These are phyloP conservation scores for Penicillium chermesinum DNA, from an alignment of 495 filamentous ascomycete genomes.

Conservation along the genomic window DNA sequence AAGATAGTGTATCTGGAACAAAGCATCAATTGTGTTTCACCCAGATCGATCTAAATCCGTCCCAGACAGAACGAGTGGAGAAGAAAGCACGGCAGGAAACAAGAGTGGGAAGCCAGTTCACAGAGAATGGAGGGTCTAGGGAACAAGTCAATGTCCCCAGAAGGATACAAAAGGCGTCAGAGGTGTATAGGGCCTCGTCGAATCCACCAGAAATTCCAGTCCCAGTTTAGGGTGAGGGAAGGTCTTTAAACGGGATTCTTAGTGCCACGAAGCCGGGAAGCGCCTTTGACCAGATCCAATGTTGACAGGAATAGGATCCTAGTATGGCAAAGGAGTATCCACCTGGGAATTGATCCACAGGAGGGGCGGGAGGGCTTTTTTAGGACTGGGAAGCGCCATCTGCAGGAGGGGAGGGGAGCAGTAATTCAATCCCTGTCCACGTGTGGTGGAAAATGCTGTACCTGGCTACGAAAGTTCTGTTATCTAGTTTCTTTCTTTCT, in stretches of 20 bases:
- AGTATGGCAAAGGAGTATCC: slow-evolving; percentile 10
- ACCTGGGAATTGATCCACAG: slow-evolving; percentile 13
- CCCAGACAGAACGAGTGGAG: slow-evolving; percentile 1
- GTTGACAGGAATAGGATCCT: not conserved
- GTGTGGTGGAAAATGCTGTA: slow-evolving; percentile 12
- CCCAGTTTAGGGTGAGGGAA: slow-evolving; percentile 4
- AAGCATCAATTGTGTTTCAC: not conserved
- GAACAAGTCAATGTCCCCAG: not conserved
- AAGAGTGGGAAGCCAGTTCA: slow-evolving; percentile 3
- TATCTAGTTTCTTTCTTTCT: slow-evolving; percentile 4
- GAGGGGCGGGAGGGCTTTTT: slow-evolving; percentile 7
- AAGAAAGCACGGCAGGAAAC: slow-evolving; percentile 2
- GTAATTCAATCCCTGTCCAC: slow-evolving; percentile 18
- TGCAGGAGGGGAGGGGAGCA: slow-evolving; percentile 8
- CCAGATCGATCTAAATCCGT: not conserved
- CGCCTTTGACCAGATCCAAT: slow-evolving; percentile 11
- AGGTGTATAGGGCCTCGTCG: no score
- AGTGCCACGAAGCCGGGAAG: slow-evolving; percentile 17
- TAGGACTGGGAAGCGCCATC: slow-evolving; percentile 5
- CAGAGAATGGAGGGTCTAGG: not conserved
- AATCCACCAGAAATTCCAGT: no score
- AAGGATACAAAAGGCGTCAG: no score
- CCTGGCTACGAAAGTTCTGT: slow-evolving; percentile 4
- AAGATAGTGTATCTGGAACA: not conserved
- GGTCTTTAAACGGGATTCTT: slow-evolving; percentile 19